Evolutionary conservation across 208 protist genomes (phyloP), one percentile per base, ranked within the genome.

Genomic region (Leishmania aethiopica): DNA sequence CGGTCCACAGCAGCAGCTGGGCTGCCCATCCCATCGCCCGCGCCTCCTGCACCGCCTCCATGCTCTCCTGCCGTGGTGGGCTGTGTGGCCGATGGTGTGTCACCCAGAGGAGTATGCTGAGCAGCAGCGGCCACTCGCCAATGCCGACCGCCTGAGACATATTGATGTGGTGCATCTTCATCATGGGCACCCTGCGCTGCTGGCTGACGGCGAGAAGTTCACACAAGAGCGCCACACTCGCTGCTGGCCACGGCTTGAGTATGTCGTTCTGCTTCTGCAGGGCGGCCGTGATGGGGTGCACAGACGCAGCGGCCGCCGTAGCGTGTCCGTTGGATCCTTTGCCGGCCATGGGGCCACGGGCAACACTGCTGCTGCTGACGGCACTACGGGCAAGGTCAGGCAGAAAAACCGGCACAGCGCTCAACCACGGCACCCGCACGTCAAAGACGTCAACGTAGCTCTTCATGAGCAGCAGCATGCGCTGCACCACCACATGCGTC

Each of bases 151-250:
- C 66, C 53, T 86, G 84, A 45, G 86, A 91, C 89, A 96, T 96
- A 70, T 88, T 98, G 60, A 97, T 87, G 87, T 97, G 95, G 81
- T 98, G 93, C 78, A 98, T 80, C 87, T 94, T 94, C 40, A 88
- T 87, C 91, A 98, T 95, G 53, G 90, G 83, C 35, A 96, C 93
- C 47, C 92, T 90, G 42, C 88, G 81, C 37, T 80, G 85, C 11
- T 96, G 87, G 78, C 87, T 88, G 19, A 86, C 85, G 25, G 92
- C 86, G 76, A 98, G 89, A 35, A 97, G 88, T n/a, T 84, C 85
- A 70, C 95, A 97, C 37, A 98, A 77, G 32, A 89, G 78, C 28
- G 91, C 90, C 62, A 98, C 85, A 66, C 84, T 89, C 47, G 47
- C 82, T 59, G 84, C 85, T 67, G 74, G 77, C 87, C 87, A 88